These are phyloP conservation scores for Cryptococcus deneoformans DNA, from an alignment of 1,284 basidiomycete genomes.

Conservation along the genomic window DNA sequence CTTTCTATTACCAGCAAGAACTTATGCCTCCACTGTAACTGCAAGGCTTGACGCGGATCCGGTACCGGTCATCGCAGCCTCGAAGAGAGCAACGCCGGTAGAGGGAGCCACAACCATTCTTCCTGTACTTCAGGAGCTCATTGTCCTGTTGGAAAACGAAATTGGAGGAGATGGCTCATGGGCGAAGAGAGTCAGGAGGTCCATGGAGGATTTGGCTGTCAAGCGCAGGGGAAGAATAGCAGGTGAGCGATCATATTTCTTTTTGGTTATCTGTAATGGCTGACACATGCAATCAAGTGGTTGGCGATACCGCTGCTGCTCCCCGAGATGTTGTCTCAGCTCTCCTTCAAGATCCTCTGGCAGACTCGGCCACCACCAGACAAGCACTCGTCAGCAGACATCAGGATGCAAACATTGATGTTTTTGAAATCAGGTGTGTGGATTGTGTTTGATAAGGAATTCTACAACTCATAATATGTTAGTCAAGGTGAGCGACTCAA, in stretches of 20 bases:
- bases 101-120: slow-evolving; percentile 4
- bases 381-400: slow-evolving; percentile 23
- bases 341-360: slow-evolving; percentile 39
- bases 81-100: slow-evolving; percentile 3
- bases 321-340: slow-evolving; percentile 41
- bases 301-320: slow-evolving; percentile 32
- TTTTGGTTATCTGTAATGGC: slow-evolving; percentile 3
- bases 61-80: neutral
- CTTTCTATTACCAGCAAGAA: neutral
- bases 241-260: slow-evolving; percentile 14
- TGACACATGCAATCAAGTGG: slow-evolving; percentile 13
- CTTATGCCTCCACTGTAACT: neutral
- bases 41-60: neutral
- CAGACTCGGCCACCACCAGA: slow-evolving; percentile 22
- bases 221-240: slow-evolving; percentile 23
- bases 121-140: slow-evolving; percentile 11
- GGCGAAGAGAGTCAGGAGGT: slow-evolving; percentile 22
- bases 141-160: slow-evolving; percentile 29
- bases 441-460: neutral
- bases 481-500: slow-evolving; percentile 6
- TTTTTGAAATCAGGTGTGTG: slow-evolving; percentile 15
- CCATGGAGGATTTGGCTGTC: slow-evolving; percentile 14
- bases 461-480: neutral
- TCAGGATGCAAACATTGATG: slow-evolving; percentile 11
- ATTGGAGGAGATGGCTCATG: slow-evolving; percentile 39